phyloP scores from a whole-genome alignment of 495 filamentous ascomycete species.

The Penicillium lividum region DNA sequence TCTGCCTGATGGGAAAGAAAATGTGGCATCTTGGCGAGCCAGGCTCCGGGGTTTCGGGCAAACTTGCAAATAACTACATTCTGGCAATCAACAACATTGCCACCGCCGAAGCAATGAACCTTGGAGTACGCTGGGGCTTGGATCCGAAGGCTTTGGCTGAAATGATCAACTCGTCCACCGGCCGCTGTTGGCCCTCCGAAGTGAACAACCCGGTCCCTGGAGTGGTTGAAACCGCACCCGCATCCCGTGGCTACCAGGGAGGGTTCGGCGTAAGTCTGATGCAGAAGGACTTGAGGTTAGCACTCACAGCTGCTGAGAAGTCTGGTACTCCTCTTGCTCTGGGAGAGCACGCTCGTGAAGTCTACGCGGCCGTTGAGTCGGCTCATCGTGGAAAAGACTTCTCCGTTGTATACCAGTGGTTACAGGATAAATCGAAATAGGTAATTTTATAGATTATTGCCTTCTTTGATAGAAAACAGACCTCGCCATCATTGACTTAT shows the following conservation, averaged over 20 bases:
- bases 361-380: constrained; percentile 65
- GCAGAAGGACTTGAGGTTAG: constrained; percentile 78
- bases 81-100: constrained; percentile 91
- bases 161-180: constrained; percentile 83
- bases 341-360: constrained; percentile 60
- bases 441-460: no score
- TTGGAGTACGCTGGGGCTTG: constrained; percentile 81
- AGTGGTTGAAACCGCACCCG: constrained; percentile 72
- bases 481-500: no score
- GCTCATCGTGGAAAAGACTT: constrained; percentile 76
- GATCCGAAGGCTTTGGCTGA: constrained; percentile 75
- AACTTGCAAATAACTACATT: constrained; percentile 93
- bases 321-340: constrained; percentile 66
- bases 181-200: constrained; percentile 88
- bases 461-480: no score
- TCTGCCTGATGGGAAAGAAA: constrained; percentile 79
- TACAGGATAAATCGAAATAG: constrained; percentile 46
- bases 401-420: constrained; percentile 78
- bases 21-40: constrained; percentile 80
- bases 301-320: constrained; percentile 70
- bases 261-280: constrained; percentile 85
- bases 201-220: constrained; percentile 91
- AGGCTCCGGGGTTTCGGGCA: constrained; percentile 77
- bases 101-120: constrained; percentile 89
- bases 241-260: constrained; percentile 71